Conservation (phyloP, 371 early-diverging fungal genomes). For the Coemansia sp. region DNA sequence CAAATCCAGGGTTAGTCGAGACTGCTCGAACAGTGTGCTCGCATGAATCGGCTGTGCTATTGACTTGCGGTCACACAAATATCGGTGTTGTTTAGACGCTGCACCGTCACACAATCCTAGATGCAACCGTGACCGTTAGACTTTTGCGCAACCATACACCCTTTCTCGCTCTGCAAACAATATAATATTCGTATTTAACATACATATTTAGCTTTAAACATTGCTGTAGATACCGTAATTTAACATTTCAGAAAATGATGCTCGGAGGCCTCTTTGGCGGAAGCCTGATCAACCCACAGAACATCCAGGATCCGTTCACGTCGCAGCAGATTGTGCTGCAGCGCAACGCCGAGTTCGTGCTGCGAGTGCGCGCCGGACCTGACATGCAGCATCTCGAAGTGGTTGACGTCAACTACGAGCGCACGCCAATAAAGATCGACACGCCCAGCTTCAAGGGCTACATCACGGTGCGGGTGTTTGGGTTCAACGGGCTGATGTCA, state of each 20-base stretch:
- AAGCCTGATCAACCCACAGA: constrained; percentile 30
- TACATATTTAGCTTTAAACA: too few relatives aligned
- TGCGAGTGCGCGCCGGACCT: constrained; percentile 65
- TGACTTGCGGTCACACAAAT: not conserved
- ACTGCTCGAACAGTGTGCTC: not conserved
- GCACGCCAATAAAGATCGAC: constrained; percentile 62
- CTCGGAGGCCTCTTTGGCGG: constrained; percentile 47
- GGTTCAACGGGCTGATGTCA: constrained; percentile 56
- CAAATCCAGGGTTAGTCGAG: not conserved
- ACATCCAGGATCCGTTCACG: constrained; percentile 40
- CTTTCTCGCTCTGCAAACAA: not conserved
- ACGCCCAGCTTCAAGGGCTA: constrained; percentile 65
- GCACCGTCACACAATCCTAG: not conserved
- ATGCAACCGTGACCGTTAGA: not conserved
- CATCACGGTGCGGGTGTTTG: constrained; percentile 65
- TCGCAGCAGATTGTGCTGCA: constrained; percentile 45
- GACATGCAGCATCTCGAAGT: constrained; percentile 56
- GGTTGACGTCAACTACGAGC: constrained; percentile 67
- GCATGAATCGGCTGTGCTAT: not conserved
- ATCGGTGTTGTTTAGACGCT: not conserved
- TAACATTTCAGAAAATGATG: constrained; percentile 26
- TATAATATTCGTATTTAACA: not conserved
- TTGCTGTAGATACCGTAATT: not conserved
- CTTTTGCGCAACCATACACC: not conserved
- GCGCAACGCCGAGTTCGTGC: constrained; percentile 50